Percentiles rank a stretch among this genome's conserved stretches.
phyloP scores from a whole-genome alignment of 495 filamentous ascomycete species.

The Aspergillus carlsbadensis region DNA sequence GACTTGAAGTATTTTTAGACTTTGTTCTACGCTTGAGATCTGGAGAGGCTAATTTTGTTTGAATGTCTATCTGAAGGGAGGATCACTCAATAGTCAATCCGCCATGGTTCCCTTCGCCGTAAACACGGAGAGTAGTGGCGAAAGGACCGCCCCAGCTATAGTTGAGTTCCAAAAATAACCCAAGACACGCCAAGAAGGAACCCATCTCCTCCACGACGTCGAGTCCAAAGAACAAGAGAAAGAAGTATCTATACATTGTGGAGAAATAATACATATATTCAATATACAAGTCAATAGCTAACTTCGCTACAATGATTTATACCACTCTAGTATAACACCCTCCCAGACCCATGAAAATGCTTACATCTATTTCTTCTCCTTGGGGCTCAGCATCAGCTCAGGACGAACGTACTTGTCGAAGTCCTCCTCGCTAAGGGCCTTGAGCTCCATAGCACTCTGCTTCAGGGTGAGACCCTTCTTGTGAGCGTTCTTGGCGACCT shows the following conservation, averaged over 20 bases:
- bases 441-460: slow-evolving; percentile 88
- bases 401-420: slow-evolving; percentile 89
- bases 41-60: background rate
- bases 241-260: background rate
- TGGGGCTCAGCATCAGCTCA: slow-evolving; percentile 95
- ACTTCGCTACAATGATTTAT: slow-evolving; percentile 22
- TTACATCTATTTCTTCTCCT: slow-evolving; percentile 49
- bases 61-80: background rate
- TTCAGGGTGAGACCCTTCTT: slow-evolving; percentile 96
- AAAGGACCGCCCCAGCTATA: background rate
- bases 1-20: slow-evolving; percentile 12
- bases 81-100: background rate
- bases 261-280: slow-evolving; percentile 13
- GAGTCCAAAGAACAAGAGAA: slow-evolving; percentile 2
- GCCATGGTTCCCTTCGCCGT: background rate
- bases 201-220: background rate
- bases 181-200: slow-evolving; percentile 2
- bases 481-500: slow-evolving; percentile 98
- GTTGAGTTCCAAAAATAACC: slow-evolving; percentile 21
- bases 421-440: slow-evolving; percentile 85
- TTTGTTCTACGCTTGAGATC: background rate
- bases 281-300: slow-evolving; percentile 19
- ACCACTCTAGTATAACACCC: slow-evolving; percentile 10
- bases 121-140: background rate
- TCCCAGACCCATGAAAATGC: background rate